phyloP scores from a whole-genome alignment of 2,329 filamentous ascomycete species.

The Fonsecaea pugnacius region DNA sequence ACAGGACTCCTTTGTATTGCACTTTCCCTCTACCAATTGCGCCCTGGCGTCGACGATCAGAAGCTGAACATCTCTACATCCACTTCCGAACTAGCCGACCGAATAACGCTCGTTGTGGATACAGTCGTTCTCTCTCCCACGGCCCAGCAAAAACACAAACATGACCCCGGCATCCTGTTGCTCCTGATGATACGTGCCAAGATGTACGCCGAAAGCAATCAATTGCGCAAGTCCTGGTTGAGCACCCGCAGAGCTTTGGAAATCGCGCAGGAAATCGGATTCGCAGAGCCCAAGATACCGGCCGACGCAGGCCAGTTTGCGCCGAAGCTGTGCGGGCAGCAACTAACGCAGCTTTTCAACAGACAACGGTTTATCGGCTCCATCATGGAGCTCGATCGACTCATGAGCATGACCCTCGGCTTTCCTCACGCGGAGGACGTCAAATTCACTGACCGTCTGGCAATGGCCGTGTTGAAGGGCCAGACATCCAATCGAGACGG shows the following conservation, averaged over 20 bases:
- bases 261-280: slow-evolving; percentile 26
- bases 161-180: slow-evolving; percentile 26
- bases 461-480: slow-evolving; percentile 28
- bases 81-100: slow-evolving; percentile 26
- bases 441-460: slow-evolving; percentile 34
- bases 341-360: slow-evolving; percentile 23
- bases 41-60: slow-evolving; percentile 32
- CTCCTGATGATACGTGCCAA: slow-evolving; percentile 35
- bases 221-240: slow-evolving; percentile 36
- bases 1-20: slow-evolving; percentile 34
- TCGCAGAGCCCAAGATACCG: slow-evolving; percentile 21
- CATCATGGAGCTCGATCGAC: slow-evolving; percentile 34
- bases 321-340: slow-evolving; percentile 9
- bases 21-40: slow-evolving; percentile 31
- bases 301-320: slow-evolving; percentile 8
- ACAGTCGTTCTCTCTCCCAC: slow-evolving; percentile 30
- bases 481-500: slow-evolving; percentile 1
- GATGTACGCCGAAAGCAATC: slow-evolving; percentile 34
- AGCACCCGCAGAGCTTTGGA: slow-evolving; percentile 27
- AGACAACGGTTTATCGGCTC: slow-evolving; percentile 34
- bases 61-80: slow-evolving; percentile 28
- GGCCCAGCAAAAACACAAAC: slow-evolving; percentile 22
- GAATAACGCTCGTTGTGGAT: slow-evolving; percentile 34
- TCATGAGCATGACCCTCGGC: slow-evolving; percentile 35
- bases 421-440: slow-evolving; percentile 34